These are phyloP conservation scores for Excoecaria cochinchinensis DNA, from an alignment of 345 rosid species.

Conservation along the genomic window DNA sequence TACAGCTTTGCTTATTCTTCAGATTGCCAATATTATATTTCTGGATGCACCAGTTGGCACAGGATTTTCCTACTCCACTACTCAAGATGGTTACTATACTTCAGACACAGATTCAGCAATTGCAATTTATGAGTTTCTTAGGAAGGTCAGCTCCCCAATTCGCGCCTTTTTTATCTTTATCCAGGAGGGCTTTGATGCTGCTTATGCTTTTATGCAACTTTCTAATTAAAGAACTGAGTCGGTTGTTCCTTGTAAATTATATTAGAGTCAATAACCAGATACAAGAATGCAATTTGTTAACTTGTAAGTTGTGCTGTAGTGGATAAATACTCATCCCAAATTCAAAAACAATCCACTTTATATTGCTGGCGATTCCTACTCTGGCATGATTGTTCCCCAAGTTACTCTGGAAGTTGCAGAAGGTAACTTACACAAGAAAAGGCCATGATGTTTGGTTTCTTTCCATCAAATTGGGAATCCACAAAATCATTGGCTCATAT, in stretches of 20 bases:
- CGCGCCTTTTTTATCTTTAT: not conserved
- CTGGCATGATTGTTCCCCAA: conserved; percentile 45
- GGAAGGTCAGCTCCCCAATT: conserved; percentile 19
- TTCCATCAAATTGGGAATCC: not conserved
- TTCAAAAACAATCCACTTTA: conserved; percentile 37
- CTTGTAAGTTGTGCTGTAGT: conserved; percentile 25
- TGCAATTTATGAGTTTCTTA: conserved; percentile 21
- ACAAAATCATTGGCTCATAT: not conserved
- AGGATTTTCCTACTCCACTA: conserved; percentile 36
- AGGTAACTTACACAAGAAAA: conserved; percentile 10
- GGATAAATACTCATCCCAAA: conserved; percentile 35
- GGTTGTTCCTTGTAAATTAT: not conserved
- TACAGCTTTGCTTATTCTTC: not conserved
- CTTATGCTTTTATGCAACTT: not conserved
- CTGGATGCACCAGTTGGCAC: conserved; percentile 37
- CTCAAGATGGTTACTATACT: conserved; percentile 10
- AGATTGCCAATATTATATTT: conserved; percentile 35
- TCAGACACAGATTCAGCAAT: conserved; percentile 18
- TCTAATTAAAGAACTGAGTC: not conserved
- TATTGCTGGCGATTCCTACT: conserved; percentile 46
- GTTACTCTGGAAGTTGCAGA: conserved; percentile 4
- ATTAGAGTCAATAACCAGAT: not conserved
- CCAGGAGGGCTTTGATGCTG: not conserved
- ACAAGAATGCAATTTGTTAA: not conserved
- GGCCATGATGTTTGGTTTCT: not conserved